These are phyloP conservation scores for Puccinia coronata DNA, from an alignment of 1,284 basidiomycete genomes.

Conservation along the genomic window DNA sequence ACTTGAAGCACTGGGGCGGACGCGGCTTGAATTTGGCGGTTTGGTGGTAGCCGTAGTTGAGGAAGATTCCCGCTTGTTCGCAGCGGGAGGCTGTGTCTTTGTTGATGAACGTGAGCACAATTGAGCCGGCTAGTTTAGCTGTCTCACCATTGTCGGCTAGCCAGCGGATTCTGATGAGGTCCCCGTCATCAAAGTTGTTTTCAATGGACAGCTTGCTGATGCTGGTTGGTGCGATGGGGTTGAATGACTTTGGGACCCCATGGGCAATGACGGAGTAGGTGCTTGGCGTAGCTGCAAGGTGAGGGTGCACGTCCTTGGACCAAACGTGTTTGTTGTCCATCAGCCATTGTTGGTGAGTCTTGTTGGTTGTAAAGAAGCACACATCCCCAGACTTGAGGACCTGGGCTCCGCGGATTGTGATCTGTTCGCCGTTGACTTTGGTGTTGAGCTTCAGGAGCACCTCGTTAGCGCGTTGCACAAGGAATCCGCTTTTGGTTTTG, in stretches of 20 bases:
- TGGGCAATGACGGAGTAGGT: background rate
- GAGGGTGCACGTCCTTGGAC: conserved; percentile 5
- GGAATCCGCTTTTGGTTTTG: background rate
- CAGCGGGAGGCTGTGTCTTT: background rate
- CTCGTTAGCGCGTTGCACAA: background rate
- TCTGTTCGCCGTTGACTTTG: background rate
- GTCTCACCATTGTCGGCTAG: background rate
- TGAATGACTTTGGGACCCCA: background rate
- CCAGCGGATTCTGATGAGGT: background rate
- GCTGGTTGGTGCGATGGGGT: background rate
- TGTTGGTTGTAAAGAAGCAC: background rate
- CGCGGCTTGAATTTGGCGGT: background rate
- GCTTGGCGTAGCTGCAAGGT: background rate
- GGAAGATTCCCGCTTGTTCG: background rate
- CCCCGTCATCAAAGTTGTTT: background rate
- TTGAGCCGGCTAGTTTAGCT: background rate
- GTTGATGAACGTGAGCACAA: background rate
- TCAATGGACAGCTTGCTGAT: background rate
- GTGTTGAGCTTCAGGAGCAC: background rate
- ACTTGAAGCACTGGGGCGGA: conserved; percentile 26
- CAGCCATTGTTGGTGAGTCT: background rate
- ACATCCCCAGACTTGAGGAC: background rate
- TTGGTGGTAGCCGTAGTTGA: conserved; percentile 9
- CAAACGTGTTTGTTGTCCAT: background rate
- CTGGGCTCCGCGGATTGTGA: background rate